Evolutionary conservation across 2,329 filamentous ascomycete species (phyloP), one percentile per base, ranked within the genome.

Genomic region (Chrysosporium queenslandicum): DNA sequence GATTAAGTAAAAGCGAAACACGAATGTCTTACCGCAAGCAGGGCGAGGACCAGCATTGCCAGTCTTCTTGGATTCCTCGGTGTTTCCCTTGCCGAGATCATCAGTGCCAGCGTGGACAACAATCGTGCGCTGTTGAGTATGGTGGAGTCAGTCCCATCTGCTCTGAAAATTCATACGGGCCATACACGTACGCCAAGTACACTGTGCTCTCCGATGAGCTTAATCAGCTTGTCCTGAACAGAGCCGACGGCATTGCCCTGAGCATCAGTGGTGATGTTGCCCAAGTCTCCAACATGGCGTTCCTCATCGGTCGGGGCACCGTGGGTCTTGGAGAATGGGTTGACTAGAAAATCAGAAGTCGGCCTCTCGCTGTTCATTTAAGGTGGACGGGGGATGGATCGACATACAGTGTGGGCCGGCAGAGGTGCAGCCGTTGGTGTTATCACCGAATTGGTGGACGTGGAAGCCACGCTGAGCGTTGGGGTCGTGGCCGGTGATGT

Each of bases 341-440:
- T 98, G 86, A 96, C 89, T 95, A 27, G 2, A 41, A 39, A 20
- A 36, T n/a, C 48, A 42, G 25, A 1, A 9, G 18, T 20, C 25
- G 12, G 27, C 18, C 27, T 30, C 11, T 34, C 14, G n/a, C 27
- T 23, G 30, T 21, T 25, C 37, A n/a, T 30, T 39, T 5, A 16
- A 29, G 27, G 9, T n/a, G n/a, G n/a, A n/a, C n/a, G n/a, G n/a
- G n/a, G n/a, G 20, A 34, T 29, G 46, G 12, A 29, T 36, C 8
- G 18, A 75, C 87, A 70, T 77, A 94, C 89, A 98, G 79, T 98
- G 92, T 74, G 92, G 91, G 51, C 92, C 92, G 61, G 92, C 92
- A 61, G 87, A 94, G 61, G 91, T 97, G 86, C 92, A 98, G 73
- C 92, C 92, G 77, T 98, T 98, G 80, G 92, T 97, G 82, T 97